phyloP scores from a whole-genome alignment of 306 rosid species.

The Canavalia gladiata region DNA sequence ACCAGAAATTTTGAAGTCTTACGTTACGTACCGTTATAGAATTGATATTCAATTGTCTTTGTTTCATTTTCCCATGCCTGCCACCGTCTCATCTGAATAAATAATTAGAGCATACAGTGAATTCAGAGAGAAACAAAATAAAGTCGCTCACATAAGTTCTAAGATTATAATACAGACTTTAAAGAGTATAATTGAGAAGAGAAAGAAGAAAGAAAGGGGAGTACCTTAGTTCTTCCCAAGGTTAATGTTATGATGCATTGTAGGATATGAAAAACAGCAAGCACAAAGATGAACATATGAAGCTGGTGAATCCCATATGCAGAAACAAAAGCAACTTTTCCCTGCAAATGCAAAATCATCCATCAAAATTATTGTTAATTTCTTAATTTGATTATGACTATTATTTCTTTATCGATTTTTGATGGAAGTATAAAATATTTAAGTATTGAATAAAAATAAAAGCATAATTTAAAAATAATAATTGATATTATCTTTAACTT shows the following conservation, averaged over 20 bases:
- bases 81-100: slow-evolving; percentile 81
- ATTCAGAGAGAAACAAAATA: not conserved
- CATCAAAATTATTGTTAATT: not conserved
- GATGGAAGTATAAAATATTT: too few relatives aligned
- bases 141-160: not conserved
- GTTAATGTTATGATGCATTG: slow-evolving; percentile 70
- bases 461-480: too few relatives aligned
- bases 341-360: slow-evolving; percentile 45
- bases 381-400: too few relatives aligned
- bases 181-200: not conserved
- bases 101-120: slow-evolving; percentile 41
- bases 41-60: slow-evolving; percentile 53
- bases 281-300: slow-evolving; percentile 80
- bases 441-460: too few relatives aligned
- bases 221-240: slow-evolving; percentile 81
- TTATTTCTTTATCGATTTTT: too few relatives aligned
- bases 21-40: slow-evolving; percentile 46
- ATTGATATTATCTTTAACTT: too few relatives aligned
- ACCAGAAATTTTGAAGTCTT: not conserved
- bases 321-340: slow-evolving; percentile 61
- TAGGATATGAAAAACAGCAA: slow-evolving; percentile 75
- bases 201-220: not conserved
- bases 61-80: slow-evolving; percentile 83
- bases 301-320: slow-evolving; percentile 95
- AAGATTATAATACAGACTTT: not conserved